Evolutionary conservation across 768 basidiomycete species (phyloP).

Genomic region (Mycena venus): DNA sequence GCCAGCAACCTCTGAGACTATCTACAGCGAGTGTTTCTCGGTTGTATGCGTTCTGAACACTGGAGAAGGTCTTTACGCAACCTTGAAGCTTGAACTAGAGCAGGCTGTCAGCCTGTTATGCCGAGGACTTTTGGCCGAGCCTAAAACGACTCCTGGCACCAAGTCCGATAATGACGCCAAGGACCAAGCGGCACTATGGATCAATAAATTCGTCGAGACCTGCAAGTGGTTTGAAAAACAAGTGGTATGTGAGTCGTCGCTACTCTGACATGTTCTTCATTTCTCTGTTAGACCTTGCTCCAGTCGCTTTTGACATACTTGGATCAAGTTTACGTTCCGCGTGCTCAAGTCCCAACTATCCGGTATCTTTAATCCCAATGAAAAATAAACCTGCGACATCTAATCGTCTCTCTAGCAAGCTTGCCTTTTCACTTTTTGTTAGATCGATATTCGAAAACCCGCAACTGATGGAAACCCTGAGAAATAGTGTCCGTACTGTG

Average conservation of each 20-base stretch:
- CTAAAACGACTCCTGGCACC: conserved; percentile 4
- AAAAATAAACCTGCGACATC: neutral
- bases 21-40: conserved; percentile 70
- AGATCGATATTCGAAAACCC: conserved; percentile 64
- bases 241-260: conserved; percentile 61
- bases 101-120: conserved; percentile 59
- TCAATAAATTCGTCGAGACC: conserved; percentile 64
- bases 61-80: conserved; percentile 63
- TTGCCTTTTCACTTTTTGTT: conserved; percentile 70
- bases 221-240: conserved; percentile 76
- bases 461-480: conserved; percentile 58
- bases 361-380: conserved; percentile 53
- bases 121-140: conserved; percentile 47
- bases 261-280: neutral
- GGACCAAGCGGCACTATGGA: conserved; percentile 65
- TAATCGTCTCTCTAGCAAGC: conserved; percentile 51
- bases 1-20: conserved; percentile 65
- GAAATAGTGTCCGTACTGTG: conserved; percentile 63
- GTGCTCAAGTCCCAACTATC: conserved; percentile 55
- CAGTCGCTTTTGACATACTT: conserved; percentile 77
- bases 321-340: conserved; percentile 74
- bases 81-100: conserved; percentile 71
- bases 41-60: conserved; percentile 65
- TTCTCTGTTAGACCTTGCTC: conserved; percentile 61
- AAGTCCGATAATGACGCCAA: conserved; percentile 15